Evolutionary conservation across 169 alveolate genomes (phyloP), one percentile per base, ranked within the genome.

Genomic region (Perkinsus olseni): DNA sequence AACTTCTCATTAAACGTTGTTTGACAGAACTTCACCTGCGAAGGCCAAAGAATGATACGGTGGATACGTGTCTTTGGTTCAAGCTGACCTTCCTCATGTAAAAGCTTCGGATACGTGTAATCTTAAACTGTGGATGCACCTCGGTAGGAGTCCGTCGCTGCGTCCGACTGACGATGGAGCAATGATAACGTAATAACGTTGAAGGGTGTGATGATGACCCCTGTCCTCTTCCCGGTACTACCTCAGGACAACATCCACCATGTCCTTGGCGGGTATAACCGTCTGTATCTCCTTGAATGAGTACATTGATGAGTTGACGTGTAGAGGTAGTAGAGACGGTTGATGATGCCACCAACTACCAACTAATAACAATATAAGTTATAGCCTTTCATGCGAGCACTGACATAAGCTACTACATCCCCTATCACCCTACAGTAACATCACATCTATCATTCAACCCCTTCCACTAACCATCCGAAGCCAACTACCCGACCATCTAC

Each of bases 81-180:
- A 45, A 45, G 82, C 82, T 34, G 62, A 99, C 99, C 96, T 99
- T 99, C 92, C 99, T 97, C 99, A 99, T 99, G 94, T 99, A 99
- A 96, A 99, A 99, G 95, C 97, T 98, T 91, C 99, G 95, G 74
- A 99, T 99, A 38, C 99, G 96, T n/a, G 99, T 96, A 48, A 99
- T 99, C 96, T 99, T 98, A 97, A 98, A 98, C 40, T 99, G 99
- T 50, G 99, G 99, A 95, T 98, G 99, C 20, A 99, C 99, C 82
- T 98, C 99, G 21, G 99, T 99, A 6, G 99, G 99, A 0, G 99
- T 99, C 97, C 99, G 99, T 40, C 99, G 97, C 96, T 99, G 99
- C 38, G 99, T 99, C 95, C 97, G 98, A 51, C 99, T 98, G 24
- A 99, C 96, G 82, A 99, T 98, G 74, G 1, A 62, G 34, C 17